Evolutionary conservation across 768 basidiomycete genomes (phyloP).

Genomic region (Cystobasidium tubakii): DNA sequence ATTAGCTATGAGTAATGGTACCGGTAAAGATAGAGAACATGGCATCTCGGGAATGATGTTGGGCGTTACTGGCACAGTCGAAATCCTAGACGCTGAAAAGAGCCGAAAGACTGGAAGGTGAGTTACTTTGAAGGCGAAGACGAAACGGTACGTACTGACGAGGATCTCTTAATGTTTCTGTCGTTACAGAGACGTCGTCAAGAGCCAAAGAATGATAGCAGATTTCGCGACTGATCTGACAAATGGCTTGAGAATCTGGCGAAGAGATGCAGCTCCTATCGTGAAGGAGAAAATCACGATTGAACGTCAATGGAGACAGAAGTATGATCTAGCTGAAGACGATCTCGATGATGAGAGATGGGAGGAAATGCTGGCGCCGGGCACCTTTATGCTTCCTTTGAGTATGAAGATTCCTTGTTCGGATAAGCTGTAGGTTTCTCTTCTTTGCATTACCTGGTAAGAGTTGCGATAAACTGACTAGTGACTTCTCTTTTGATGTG

Average conservation of each 20-base stretch:
- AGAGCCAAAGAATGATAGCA: slow-evolving; percentile 45
- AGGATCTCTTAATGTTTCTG: too few species aligned
- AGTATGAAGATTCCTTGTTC: slow-evolving; percentile 47
- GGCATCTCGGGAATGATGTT: slow-evolving; percentile 45
- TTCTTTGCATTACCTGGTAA: not conserved
- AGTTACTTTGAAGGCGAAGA: not conserved
- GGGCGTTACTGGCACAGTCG: slow-evolving; percentile 45
- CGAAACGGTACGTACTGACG: too few species aligned
- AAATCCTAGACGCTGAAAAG: slow-evolving; percentile 41
- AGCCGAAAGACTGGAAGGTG: slow-evolving; percentile 30
- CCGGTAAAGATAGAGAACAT: slow-evolving; percentile 8
- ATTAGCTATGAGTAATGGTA: slow-evolving; percentile 13
- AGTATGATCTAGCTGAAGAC: slow-evolving; percentile 26
- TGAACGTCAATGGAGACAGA: slow-evolving; percentile 31
- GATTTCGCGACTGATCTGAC: slow-evolving; percentile 47
- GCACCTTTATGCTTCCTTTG: slow-evolving; percentile 46
- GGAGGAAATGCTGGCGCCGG: slow-evolving; percentile 41
- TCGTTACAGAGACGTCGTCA: slow-evolving; percentile 40
- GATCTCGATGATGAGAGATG: slow-evolving; percentile 34
- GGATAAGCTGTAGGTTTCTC: slow-evolving; percentile 43
- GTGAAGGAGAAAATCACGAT: slow-evolving; percentile 29
- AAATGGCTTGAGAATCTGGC: slow-evolving; percentile 45
- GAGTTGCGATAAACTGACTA: too few species aligned
- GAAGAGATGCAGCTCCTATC: slow-evolving; percentile 41
- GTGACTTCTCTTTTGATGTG: too few species aligned